These are phyloP conservation scores for Eutrema yunnanense DNA, from an alignment of 345 rosid species.

Conservation along the genomic window DNA sequence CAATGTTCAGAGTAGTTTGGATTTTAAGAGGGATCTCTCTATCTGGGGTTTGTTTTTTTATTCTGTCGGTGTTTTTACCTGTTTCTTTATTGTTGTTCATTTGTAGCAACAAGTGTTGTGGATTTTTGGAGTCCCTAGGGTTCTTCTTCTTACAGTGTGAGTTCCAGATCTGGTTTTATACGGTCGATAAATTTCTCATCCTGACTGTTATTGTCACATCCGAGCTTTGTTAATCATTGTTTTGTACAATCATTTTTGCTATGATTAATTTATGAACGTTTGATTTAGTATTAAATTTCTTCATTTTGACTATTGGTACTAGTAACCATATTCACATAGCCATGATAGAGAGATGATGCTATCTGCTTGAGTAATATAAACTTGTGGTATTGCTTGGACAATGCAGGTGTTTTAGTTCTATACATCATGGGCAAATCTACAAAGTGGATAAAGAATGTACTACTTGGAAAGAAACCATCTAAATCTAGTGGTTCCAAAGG, in stretches of 20 bases:
- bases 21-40: slow-evolving; percentile 5
- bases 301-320: neutral
- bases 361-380: neutral
- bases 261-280: neutral
- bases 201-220: neutral
- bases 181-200: neutral
- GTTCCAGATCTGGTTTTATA: slow-evolving; percentile 53
- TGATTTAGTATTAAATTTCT: neutral
- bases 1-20: neutral
- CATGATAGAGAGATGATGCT: neutral
- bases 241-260: neutral
- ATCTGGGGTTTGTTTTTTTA: neutral
- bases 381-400: slow-evolving; percentile 20
- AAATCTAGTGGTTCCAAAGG: slow-evolving; percentile 52
- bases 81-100: neutral
- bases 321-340: neutral
- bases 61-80: slow-evolving; percentile 7
- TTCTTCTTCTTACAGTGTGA: slow-evolving; percentile 33
- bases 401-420: slow-evolving; percentile 18
- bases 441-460: slow-evolving; percentile 77
- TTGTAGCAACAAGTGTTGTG: slow-evolving; percentile 34
- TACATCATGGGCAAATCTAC: slow-evolving; percentile 63
- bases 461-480: slow-evolving; percentile 79
- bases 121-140: slow-evolving; percentile 33
- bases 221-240: neutral